These are phyloP conservation scores for Hymenoscyphus repandus DNA, from an alignment of 2,329 filamentous ascomycete species.

Conservation along the genomic window DNA sequence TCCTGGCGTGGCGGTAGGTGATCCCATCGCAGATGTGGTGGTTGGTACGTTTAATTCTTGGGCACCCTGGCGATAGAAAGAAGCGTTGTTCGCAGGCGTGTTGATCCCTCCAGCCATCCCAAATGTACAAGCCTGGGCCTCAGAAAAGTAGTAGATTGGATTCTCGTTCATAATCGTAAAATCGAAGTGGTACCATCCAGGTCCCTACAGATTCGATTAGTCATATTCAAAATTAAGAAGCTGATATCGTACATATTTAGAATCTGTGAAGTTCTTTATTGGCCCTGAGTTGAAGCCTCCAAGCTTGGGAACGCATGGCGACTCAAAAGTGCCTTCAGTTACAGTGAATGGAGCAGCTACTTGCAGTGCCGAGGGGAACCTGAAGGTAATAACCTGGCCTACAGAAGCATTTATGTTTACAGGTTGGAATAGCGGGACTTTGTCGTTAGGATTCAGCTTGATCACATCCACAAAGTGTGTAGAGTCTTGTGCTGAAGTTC, in stretches of 20 bases:
- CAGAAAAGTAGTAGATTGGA: constrained; percentile 2
- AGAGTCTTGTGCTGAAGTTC: too few species aligned
- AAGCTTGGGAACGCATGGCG: neutral
- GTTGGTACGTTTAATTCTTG: neutral
- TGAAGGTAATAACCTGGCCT: neutral
- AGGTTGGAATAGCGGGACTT: neutral
- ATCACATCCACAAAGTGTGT: too few species aligned
- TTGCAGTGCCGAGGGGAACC: neutral
- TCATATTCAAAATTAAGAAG: neutral
- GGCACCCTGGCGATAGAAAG: neutral
- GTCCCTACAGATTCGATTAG: neutral
- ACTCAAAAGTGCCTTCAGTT: neutral
- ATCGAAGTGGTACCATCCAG: neutral
- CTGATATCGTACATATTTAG: too few species aligned
- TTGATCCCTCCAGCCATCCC: constrained; percentile 4
- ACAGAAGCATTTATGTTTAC: neutral
- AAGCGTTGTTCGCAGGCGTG: neutral
- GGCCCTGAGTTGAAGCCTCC: neutral
- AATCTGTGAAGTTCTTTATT: neutral
- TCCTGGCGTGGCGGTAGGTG: neutral
- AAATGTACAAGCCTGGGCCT: neutral
- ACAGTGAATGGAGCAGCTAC: neutral
- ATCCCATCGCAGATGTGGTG: neutral
- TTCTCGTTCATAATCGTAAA: neutral
- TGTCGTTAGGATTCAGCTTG: too few species aligned